Percentiles rank a stretch among this genome's conserved stretches.
These are phyloP conservation scores for Periconia macrospinosa DNA, from an alignment of 2,329 filamentous ascomycete genomes.

Conservation along the genomic window DNA sequence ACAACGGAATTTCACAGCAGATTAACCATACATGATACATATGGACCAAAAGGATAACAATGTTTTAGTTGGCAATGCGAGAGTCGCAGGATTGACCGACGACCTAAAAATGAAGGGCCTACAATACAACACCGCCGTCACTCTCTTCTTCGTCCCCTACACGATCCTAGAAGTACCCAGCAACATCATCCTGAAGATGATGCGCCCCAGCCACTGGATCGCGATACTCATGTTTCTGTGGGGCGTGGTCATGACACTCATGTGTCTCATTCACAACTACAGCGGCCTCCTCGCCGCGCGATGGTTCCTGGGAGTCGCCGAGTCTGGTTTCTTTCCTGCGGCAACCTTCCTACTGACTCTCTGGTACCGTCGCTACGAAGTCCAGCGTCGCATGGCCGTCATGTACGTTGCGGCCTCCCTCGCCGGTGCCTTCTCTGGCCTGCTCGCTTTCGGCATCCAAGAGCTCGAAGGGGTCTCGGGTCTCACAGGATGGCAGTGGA, in stretches of 20 bases:
- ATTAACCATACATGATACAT: background rate
- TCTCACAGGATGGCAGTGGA: conserved; percentile 39
- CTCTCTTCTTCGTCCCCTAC: conserved; percentile 46
- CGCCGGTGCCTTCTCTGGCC: conserved; percentile 39
- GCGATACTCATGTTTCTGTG: conserved; percentile 43
- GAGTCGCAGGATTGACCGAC: conserved; percentile 43
- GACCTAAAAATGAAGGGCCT: conserved; percentile 42
- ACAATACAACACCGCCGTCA: conserved; percentile 45
- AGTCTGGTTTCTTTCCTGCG: conserved; percentile 65
- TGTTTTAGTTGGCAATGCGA: conserved; percentile 43
- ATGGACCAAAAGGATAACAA: conserved; percentile 5
- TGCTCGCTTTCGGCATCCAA: conserved; percentile 38
- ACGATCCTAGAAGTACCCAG: conserved; percentile 41
- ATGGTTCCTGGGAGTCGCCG: conserved; percentile 45
- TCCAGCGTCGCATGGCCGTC: conserved; percentile 39
- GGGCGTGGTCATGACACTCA: conserved; percentile 45
- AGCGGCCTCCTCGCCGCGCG: conserved; percentile 52
- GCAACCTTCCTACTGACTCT: conserved; percentile 53
- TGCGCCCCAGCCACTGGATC: conserved; percentile 46
- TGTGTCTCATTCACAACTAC: conserved; percentile 53
- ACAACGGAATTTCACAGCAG: background rate
- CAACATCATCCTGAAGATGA: conserved; percentile 48
- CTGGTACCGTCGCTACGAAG: conserved; percentile 40
- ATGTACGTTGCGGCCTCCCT: conserved; percentile 39
- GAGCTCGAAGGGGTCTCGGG: conserved; percentile 33